Evolutionary conservation across 768 basidiomycete genomes (phyloP).

Genomic region (Brasilioporus rufonigricans): DNA sequence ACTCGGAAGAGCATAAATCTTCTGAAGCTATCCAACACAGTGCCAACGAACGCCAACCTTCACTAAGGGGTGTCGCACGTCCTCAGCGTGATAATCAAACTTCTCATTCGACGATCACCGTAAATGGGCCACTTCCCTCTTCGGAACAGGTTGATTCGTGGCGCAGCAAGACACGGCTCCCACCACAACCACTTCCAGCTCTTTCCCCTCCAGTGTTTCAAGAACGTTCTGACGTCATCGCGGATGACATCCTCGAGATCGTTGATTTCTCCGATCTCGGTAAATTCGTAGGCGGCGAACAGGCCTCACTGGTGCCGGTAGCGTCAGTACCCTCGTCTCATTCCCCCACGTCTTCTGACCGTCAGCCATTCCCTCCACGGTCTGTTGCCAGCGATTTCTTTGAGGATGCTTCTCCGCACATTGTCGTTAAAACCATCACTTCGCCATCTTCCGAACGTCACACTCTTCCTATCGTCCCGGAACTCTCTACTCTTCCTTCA

Average conservation of each 20-base stretch:
- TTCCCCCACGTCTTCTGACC: constrained; percentile 17
- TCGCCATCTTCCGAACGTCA: constrained; percentile 19
- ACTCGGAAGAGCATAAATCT: constrained; percentile 4
- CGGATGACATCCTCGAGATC: constrained; percentile 69
- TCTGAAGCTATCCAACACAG: constrained; percentile 3
- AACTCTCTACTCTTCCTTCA: constrained; percentile 7
- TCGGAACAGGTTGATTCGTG: constrained; percentile 56
- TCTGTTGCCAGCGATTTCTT: constrained; percentile 74
- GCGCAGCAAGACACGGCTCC: constrained; percentile 48
- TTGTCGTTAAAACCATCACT: constrained; percentile 37
- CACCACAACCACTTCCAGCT: constrained; percentile 29
- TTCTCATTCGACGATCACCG: constrained; percentile 2
- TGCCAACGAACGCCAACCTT: constrained; percentile 34
- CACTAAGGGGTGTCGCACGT: constrained; percentile 30
- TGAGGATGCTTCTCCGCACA: constrained; percentile 42
- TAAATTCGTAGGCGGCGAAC: constrained; percentile 55
- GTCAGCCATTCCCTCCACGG: constrained; percentile 36
- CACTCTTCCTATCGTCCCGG: constrained; percentile 15
- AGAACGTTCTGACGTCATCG: constrained; percentile 38
- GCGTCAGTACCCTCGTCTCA: constrained; percentile 18
- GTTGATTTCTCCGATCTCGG: constrained; percentile 79
- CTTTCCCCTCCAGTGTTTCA: constrained; percentile 36
- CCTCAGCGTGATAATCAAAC: constrained; percentile 16
- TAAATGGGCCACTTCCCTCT: constrained; percentile 29
- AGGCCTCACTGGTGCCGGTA: constrained; percentile 5